Conservation (phyloP, 164 flowering plant species). For the Stephania japonica region DNA sequence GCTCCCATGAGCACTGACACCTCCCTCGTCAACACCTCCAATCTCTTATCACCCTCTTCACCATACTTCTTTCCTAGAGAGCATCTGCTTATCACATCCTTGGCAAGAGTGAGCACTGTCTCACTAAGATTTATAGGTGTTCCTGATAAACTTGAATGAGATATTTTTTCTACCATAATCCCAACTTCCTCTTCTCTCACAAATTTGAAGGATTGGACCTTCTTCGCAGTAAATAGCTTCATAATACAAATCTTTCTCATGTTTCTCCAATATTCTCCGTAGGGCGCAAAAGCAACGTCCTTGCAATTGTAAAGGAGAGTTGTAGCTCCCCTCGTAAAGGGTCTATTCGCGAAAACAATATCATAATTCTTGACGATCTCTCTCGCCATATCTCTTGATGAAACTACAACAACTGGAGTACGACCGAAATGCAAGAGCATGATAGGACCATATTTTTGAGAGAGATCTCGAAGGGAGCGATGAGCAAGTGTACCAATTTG, state of each 20-base stretch:
- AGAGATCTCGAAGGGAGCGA: constrained; percentile 5
- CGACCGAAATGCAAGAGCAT: constrained; percentile 7
- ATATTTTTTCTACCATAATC: neutral
- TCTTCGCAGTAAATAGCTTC: constrained; percentile 4
- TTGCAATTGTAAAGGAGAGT: constrained; percentile 1
- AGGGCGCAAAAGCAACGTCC: constrained; percentile 6
- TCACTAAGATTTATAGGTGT: constrained; percentile 8
- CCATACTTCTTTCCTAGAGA: constrained; percentile 15
- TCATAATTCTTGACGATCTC: constrained; percentile 9
- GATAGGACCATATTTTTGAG: constrained; percentile 9
- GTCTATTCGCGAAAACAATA: constrained; percentile 8
- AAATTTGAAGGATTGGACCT: constrained; percentile 8
- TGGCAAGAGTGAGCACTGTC: neutral
- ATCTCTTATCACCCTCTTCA: neutral
- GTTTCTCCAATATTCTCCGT: constrained; percentile 13
- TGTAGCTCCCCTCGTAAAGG: constrained; percentile 2
- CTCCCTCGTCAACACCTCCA: neutral
- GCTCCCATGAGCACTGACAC: constrained; percentile 8
- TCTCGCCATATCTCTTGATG: constrained; percentile 6
- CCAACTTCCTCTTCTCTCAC: constrained; percentile 10
- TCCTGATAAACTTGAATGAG: neutral
- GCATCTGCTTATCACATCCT: constrained; percentile 16
- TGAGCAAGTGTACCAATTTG: constrained; percentile 5
- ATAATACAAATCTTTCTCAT: constrained; percentile 4
- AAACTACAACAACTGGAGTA: constrained; percentile 1